Evolutionary conservation across 306 rosid genomes (phyloP).

Genomic region (Rosa lucieae): DNA sequence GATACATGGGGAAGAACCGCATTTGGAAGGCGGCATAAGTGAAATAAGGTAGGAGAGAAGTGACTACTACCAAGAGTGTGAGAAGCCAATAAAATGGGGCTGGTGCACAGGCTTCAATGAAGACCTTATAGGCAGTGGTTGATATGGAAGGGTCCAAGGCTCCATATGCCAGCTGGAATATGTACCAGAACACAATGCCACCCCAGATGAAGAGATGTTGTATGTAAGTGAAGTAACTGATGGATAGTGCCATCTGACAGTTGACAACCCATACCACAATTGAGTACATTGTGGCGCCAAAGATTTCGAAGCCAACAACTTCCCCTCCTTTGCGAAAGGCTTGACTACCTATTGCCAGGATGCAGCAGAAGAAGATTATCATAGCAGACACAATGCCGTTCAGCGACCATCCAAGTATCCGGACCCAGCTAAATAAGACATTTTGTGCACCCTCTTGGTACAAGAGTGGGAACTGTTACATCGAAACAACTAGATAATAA

Average conservation of each 20-base stretch:
- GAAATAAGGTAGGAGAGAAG: constrained; percentile 73
- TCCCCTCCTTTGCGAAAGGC: constrained; percentile 85
- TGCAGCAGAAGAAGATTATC: constrained; percentile 75
- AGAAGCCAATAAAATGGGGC: constrained; percentile 76
- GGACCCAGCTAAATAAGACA: constrained; percentile 78
- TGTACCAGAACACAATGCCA: constrained; percentile 68
- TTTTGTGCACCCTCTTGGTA: constrained; percentile 97
- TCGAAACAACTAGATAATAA: background rate
- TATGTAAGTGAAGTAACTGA: constrained; percentile 77
- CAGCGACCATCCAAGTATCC: constrained; percentile 71
- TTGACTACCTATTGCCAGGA: constrained; percentile 54
- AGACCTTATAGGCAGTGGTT: constrained; percentile 85
- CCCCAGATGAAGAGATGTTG: constrained; percentile 98
- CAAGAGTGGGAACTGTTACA: constrained; percentile 77
- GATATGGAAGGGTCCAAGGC: constrained; percentile 67
- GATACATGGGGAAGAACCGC: constrained; percentile 81
- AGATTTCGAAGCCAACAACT: constrained; percentile 57
- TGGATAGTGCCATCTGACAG: constrained; percentile 91
- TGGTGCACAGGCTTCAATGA: constrained; percentile 87
- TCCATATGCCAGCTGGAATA: constrained; percentile 85
- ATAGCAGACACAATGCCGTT: constrained; percentile 64
- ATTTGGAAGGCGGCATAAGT: constrained; percentile 60
- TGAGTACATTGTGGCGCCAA: constrained; percentile 84
- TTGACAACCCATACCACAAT: constrained; percentile 94
- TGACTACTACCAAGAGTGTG: constrained; percentile 56